These are phyloP conservation scores for Furcasterigmium furcatum DNA, from an alignment of 2,329 filamentous ascomycete species.

Conservation along the genomic window DNA sequence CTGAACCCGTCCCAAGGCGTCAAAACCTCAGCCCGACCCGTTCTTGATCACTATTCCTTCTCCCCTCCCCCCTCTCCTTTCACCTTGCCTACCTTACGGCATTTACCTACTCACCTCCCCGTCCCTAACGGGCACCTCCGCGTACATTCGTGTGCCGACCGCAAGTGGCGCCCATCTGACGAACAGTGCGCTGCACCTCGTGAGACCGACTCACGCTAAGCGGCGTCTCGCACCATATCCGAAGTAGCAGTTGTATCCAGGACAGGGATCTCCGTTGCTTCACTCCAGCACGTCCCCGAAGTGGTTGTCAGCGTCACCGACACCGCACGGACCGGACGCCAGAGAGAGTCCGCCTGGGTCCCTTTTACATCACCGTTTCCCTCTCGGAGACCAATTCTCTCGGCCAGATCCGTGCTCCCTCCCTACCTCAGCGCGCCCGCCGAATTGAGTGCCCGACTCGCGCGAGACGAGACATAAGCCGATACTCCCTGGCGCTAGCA, in stretches of 20 bases:
- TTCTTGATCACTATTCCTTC: neutral
- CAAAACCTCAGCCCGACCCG: neutral
- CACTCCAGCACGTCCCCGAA: neutral
- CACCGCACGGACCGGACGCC: neutral
- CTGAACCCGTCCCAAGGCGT: neutral
- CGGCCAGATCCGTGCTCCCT: no score
- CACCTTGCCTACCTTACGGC: neutral
- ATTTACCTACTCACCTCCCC: neutral
- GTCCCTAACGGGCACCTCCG: neutral
- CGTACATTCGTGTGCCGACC: no score
- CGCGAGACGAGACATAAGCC: no score
- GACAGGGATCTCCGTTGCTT: neutral
- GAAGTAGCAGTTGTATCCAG: neutral
- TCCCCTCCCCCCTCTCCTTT: neutral
- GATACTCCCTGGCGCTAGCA: no score
- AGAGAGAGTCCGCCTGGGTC: no score
- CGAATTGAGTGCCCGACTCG: no score
- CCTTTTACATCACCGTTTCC: no score
- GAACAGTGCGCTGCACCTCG: neutral
- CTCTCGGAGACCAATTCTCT: no score
- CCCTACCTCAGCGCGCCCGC: no score
- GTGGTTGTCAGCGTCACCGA: neutral
- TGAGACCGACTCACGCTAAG: neutral
- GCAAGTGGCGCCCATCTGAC: neutral
- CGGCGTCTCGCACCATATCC: neutral